Base-by-base conservation (phyloP, 1,284 basidiomycete species). In the Heliocybe sulcata region DNA sequence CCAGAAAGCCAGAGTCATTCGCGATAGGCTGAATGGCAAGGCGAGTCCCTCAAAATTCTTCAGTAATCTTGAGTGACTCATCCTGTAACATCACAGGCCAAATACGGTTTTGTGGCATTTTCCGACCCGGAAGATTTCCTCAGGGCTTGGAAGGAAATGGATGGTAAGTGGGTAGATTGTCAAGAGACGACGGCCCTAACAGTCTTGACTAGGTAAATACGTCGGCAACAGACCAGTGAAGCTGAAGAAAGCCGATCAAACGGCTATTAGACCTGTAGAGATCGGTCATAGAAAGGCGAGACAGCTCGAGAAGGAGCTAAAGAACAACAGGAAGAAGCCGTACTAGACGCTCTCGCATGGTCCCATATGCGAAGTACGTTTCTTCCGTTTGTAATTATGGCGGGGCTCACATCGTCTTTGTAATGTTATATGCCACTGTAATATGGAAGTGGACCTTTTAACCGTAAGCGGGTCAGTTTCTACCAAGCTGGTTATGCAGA, bases 121-220 rank as follows among this genome's bases (percentile, higher is more conserved):
- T 93, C 92, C 55, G 97, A 99, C 65, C 97, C 97, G 0, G 96
- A 99, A 72, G 97, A 99, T 69, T 99, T 98, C 69, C 70, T 99
- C 56, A 94, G 85, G 63, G 97, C 97, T 6, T 99, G 97, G 97
- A 99, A 99, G 68, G 94, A 99, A 70, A 98, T 98, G 94, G 93
- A 99, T 70, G 96, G 95, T 90, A 64, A 54, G 87, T 66, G 14
- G 26, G 53, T 20, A 33, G 25, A 51, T 42, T 55, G 2, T 38
- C 27, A 48, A 53, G 23, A 27, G 38, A 54, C 51, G 38, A 42
- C n/a, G 4, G 55, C 56, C 22, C 53, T 58, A 38, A 53, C 47
- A 52, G 25, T 45, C 42, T 60, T 6, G 58, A 20, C 6, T 61
- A 95, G 94, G 94, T 61, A 97, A 98, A 76, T 98, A 98, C 69